Evolutionary conservation across 192 early-diverging fungal species (phyloP), one percentile per base, ranked within the genome.

Genomic region (Lunasporangiospora selenospora): DNA sequence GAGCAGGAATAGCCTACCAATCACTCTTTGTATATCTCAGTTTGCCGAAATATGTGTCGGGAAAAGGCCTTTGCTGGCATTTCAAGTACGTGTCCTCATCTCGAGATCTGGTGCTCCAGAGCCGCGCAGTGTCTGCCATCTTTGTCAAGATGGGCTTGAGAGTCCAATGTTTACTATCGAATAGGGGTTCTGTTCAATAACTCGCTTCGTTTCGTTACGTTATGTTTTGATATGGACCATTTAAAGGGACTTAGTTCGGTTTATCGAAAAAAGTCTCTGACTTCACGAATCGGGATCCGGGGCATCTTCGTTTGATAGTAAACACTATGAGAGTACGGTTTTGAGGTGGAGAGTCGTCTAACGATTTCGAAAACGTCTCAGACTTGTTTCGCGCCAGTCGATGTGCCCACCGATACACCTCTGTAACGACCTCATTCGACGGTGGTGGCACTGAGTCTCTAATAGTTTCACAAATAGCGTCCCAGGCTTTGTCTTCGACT

Each of bases 61-160:
- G 29, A 29, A 65, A 65, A 13, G 53, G 53, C 37, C 62, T 53
- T 5, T 47, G 29, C 24, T 37, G 51, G 21, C n/a, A 45, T 34
- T 63, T 63, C 21, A 63, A 36, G 27, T 57, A 56, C 0, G 63
- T 57, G 24, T 67, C 56, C 34, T 67, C 65, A 45, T 67, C 58
- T 2, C 65, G 54, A 1, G 13, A 13, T 21, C 21, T 3, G 26
- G 55, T 58, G 56, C 15, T 58, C 65, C 49, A 67, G 18, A 67
- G 65, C 27, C 58, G 65, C 0, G 55, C 26, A 29, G 49, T 58
- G 19, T 67, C 56, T 12, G 33, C 27, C 55, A 59, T 58, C 50
- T 67, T 67, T 0, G 49, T 58, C 56, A 67, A 46, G 34, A 67
- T 37, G 21, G 65, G 46, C 49, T 53, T 67, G 16, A 67, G 56